phyloP scores from a whole-genome alignment of 768 basidiomycete species.

The Lentinus brumalis region DNA sequence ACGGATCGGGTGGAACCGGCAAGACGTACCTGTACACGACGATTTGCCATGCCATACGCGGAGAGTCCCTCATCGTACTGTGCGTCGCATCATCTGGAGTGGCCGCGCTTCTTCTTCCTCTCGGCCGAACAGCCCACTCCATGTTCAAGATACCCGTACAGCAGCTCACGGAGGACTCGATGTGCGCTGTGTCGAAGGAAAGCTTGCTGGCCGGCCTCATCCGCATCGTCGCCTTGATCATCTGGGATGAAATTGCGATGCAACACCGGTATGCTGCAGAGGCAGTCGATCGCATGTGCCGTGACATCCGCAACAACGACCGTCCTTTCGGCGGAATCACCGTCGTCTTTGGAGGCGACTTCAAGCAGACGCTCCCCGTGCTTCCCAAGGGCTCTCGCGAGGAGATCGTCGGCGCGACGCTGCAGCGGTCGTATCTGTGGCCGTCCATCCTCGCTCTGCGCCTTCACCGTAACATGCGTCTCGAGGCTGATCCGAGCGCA shows the following conservation, averaged over 20 bases:
- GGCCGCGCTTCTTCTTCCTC: slow-evolving; percentile 43
- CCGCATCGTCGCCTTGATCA: slow-evolving; percentile 34
- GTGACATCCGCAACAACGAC: slow-evolving; percentile 35
- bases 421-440: neutral
- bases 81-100: slow-evolving; percentile 37
- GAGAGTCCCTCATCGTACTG: slow-evolving; percentile 14
- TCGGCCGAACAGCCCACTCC: slow-evolving; percentile 51
- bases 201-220: slow-evolving; percentile 35
- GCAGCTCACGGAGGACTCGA: slow-evolving; percentile 29
- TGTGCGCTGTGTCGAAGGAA: slow-evolving; percentile 37
- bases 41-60: slow-evolving; percentile 21
- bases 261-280: slow-evolving; percentile 41
- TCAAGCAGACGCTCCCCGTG: slow-evolving; percentile 48
- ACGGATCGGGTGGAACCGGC: neutral
- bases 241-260: slow-evolving; percentile 47
- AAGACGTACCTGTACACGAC: slow-evolving; percentile 21
- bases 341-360: slow-evolving; percentile 47
- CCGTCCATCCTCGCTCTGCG: neutral
- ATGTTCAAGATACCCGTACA: slow-evolving; percentile 49
- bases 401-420: slow-evolving; percentile 38
- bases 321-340: slow-evolving; percentile 46
- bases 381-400: slow-evolving; percentile 37
- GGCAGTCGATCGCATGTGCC: slow-evolving; percentile 40
- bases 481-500: neutral
- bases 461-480: neutral